These are phyloP conservation scores for Solanum medicagineum DNA, from an alignment of 257 asterid species.

Conservation along the genomic window DNA sequence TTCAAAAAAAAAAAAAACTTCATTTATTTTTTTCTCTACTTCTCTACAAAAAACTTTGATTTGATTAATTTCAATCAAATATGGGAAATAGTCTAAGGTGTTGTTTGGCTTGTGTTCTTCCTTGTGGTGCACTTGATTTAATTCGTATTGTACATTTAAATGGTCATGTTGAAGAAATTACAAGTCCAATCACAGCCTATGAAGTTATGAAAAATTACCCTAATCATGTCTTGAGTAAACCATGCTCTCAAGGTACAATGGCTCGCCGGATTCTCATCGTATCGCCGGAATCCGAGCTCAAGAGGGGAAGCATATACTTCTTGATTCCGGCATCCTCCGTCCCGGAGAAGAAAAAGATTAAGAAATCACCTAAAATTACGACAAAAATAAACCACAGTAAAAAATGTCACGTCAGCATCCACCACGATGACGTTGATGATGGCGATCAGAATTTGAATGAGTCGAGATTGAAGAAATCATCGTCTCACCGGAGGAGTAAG, in stretches of 20 bases:
- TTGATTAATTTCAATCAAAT: neutral
- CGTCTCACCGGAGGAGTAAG: constrained; percentile 25
- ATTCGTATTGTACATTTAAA: constrained; percentile 83
- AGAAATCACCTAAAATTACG: constrained; percentile 8
- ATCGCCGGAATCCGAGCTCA: constrained; percentile 72
- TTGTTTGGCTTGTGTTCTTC: constrained; percentile 94
- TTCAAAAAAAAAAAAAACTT: neutral
- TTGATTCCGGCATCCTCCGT: constrained; percentile 64
- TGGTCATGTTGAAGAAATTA: constrained; percentile 66
- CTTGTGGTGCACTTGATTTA: constrained; percentile 93
- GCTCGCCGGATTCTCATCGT: constrained; percentile 54
- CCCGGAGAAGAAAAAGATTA: constrained; percentile 32
- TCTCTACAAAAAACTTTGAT: neutral
- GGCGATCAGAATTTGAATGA: neutral
- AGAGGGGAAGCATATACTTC: constrained; percentile 90
- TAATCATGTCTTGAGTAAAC: constrained; percentile 59
- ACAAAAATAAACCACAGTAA: constrained; percentile 7
- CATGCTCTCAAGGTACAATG: constrained; percentile 38
- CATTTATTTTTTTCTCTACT: neutral
- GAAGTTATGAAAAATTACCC: constrained; percentile 59
- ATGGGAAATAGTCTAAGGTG: constrained; percentile 95
- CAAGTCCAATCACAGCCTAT: constrained; percentile 66
- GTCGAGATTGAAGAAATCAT: constrained; percentile 8
- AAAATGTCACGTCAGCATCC: neutral
- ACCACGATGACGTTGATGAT: neutral